These are phyloP conservation scores for Chlorella sorokiniana DNA, from an alignment of 139 green algal species.

Conservation along the genomic window DNA sequence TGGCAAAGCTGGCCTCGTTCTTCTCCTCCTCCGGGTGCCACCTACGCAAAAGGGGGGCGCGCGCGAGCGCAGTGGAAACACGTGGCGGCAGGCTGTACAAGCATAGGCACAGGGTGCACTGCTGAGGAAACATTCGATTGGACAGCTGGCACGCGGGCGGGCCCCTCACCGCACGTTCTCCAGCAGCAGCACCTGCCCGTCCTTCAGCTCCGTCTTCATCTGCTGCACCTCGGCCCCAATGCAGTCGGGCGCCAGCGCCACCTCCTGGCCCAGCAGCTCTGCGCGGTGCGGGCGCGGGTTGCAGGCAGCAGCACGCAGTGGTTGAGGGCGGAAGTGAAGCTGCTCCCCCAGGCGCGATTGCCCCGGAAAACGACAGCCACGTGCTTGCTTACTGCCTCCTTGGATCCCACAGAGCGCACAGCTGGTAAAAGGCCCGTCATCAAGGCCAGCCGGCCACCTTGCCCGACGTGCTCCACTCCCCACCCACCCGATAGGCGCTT, in stretches of 20 bases:
- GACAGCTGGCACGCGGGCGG: too few relatives aligned
- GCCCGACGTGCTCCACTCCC: too few relatives aligned
- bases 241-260: slow-evolving; percentile 94
- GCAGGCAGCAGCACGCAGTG: not conserved
- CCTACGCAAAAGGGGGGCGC: slow-evolving; percentile 16
- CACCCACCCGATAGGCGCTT: slow-evolving; percentile 62
- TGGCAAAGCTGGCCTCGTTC: slow-evolving; percentile 90
- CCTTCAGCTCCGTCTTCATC: slow-evolving; percentile 67
- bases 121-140: too few relatives aligned
- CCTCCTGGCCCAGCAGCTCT: slow-evolving; percentile 40
- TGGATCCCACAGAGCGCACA: too few relatives aligned
- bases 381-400: too few relatives aligned
- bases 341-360: too few relatives aligned
- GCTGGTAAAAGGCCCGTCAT: too few relatives aligned
- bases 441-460: too few relatives aligned
- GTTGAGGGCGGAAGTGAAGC: not conserved
- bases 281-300: not conserved
- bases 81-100: not conserved
- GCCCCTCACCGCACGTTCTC: slow-evolving; percentile 69
- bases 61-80: not conserved
- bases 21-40: slow-evolving; percentile 99
- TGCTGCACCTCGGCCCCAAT: slow-evolving; percentile 83
- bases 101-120: not conserved
- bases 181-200: slow-evolving; percentile 77
- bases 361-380: too few relatives aligned